phyloP scores from a whole-genome alignment of 805 yeast species.

The Middelhovenomyces tepae region DNA sequence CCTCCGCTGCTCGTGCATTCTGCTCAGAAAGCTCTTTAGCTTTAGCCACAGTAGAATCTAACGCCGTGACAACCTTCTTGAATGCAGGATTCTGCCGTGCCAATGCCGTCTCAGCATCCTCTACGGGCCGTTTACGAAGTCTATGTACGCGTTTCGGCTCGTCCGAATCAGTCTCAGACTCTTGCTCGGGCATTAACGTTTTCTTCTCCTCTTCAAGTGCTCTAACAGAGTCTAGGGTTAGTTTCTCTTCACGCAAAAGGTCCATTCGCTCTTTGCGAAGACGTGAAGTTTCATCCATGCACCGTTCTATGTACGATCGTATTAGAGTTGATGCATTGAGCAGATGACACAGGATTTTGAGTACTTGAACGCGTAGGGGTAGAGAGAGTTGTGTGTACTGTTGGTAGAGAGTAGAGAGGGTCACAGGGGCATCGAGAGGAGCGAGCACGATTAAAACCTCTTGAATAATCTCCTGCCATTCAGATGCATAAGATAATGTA shows the following conservation, averaged over 20 bases:
- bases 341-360: conserved; percentile 57
- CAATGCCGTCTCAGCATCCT: too few relatives aligned
- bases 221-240: conserved; percentile 42
- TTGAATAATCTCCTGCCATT: conserved; percentile 41
- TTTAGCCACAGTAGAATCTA: too few relatives aligned
- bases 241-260: conserved; percentile 50
- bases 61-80: too few relatives aligned
- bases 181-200: conserved; percentile 19
- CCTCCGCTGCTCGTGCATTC: conserved; percentile 48
- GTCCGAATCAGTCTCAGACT: conserved; percentile 1
- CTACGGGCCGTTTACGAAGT: conserved; percentile 4
- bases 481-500: conserved; percentile 47
- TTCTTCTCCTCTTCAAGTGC: conserved; percentile 34
- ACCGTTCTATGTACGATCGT: conserved; percentile 55
- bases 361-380: conserved; percentile 44
- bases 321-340: conserved; percentile 50
- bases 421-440: conserved; percentile 40
- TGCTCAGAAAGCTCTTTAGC: conserved; percentile 41
- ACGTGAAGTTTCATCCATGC: conserved; percentile 53
- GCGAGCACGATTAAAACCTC: conserved; percentile 47
- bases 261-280: conserved; percentile 63
- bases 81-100: too few relatives aligned
- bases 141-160: conserved; percentile 6
- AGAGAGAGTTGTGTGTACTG: conserved; percentile 48
- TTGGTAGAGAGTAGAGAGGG: conserved; percentile 39